These are phyloP conservation scores for Luvunga scandens DNA, from an alignment of 345 rosid genomes.

Conservation along the genomic window DNA sequence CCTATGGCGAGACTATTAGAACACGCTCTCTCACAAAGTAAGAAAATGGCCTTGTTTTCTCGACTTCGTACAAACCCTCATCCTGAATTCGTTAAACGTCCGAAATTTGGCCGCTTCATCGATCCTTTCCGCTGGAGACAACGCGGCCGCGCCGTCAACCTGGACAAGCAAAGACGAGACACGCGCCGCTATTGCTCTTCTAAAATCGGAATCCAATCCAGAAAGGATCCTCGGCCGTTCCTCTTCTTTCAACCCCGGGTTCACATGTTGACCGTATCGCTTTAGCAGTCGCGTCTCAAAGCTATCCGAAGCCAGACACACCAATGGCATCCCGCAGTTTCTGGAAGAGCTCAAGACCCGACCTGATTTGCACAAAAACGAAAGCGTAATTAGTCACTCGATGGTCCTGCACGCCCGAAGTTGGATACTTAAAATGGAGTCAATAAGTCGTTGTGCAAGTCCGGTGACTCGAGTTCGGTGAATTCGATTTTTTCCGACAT, in stretches of 20 bases:
- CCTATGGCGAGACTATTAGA: too few species aligned
- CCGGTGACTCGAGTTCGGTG: constrained; percentile 53
- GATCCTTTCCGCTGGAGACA: constrained; percentile 5
- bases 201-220: too few species aligned
- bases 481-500: constrained; percentile 71
- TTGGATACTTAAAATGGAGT: constrained; percentile 46
- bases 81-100: constrained; percentile 19
- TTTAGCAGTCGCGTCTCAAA: constrained; percentile 60
- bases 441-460: constrained; percentile 54
- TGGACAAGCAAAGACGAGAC: too few species aligned
- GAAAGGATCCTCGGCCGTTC: too few species aligned
- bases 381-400: too few species aligned
- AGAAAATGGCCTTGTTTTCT: constrained; percentile 40
- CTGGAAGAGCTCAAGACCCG: too few species aligned
- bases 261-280: constrained; percentile 54
- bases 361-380: too few species aligned
- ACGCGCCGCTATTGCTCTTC: too few species aligned
- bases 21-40: too few species aligned
- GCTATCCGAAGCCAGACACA: too few species aligned
- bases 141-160: too few species aligned
- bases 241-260: constrained; percentile 28
- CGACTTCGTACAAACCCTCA: constrained; percentile 36
- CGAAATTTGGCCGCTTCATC: constrained; percentile 32
- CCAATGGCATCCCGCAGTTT: too few species aligned
- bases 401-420: constrained; percentile 19